These are phyloP conservation scores for Colletotrichum melonis DNA, from an alignment of 2,329 filamentous ascomycete genomes.

Conservation along the genomic window DNA sequence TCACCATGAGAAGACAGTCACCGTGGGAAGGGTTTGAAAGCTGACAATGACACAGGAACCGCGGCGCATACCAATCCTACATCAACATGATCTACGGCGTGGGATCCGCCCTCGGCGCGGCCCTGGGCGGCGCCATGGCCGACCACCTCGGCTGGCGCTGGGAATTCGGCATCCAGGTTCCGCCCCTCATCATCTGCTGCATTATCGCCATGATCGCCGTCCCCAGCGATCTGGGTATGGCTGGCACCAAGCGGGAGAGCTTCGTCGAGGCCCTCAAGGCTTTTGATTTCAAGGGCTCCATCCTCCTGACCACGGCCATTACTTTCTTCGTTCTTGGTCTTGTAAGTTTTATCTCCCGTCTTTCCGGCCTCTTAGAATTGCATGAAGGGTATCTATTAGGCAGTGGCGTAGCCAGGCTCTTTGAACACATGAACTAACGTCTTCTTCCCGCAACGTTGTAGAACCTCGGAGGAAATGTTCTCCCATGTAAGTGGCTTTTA, in stretches of 20 bases:
- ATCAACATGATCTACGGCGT: constrained; percentile 74
- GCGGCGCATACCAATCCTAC: constrained; percentile 80
- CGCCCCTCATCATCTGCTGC: constrained; percentile 59
- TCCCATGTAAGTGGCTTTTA: no score
- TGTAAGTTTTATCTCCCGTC: constrained; percentile 48
- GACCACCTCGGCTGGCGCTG: constrained; percentile 79
- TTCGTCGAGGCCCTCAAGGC: constrained; percentile 61
- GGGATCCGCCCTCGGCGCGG: constrained; percentile 71
- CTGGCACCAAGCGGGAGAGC: constrained; percentile 53
- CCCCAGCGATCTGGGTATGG: constrained; percentile 63
- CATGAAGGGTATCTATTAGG: no score
- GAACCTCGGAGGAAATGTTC: constrained; percentile 72
- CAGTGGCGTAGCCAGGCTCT: neutral
- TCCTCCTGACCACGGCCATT: constrained; percentile 62
- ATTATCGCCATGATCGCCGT: constrained; percentile 58
- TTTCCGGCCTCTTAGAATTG: no score
- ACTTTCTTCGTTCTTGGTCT: constrained; percentile 70
- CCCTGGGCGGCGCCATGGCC: constrained; percentile 76
- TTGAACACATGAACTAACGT: neutral
- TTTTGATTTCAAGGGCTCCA: constrained; percentile 68
- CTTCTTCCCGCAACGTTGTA: constrained; percentile 38
- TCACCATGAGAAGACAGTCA: neutral
- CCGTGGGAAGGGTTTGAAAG: neutral
- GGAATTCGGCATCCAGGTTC: constrained; percentile 74
- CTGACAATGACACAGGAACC: constrained; percentile 45